Evolutionary conservation across 306 rosid species (phyloP).

Genomic region (Delonix regia): DNA sequence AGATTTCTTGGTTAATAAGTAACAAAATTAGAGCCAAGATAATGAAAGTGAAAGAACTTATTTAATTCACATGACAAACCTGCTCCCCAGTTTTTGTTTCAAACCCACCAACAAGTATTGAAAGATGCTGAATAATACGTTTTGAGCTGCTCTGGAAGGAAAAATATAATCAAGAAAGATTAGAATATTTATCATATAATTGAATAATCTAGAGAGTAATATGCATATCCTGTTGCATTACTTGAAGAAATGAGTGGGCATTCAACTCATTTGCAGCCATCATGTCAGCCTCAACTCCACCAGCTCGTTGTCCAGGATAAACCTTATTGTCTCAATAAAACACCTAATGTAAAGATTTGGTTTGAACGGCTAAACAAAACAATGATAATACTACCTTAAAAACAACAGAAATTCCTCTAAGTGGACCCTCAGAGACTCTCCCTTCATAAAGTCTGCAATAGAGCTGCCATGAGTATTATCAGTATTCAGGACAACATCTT

Average conservation of each 20-base stretch:
- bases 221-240: slow-evolving; percentile 38
- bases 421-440: slow-evolving; percentile 84
- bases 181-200: slow-evolving; percentile 10
- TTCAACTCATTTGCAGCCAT: slow-evolving; percentile 97
- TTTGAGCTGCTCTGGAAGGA: slow-evolving; percentile 62
- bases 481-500: slow-evolving; percentile 37
- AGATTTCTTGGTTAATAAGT: not conserved
- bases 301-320: slow-evolving; percentile 87
- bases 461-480: slow-evolving; percentile 64
- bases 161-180: slow-evolving; percentile 1
- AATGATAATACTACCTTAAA: slow-evolving; percentile 61
- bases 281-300: slow-evolving; percentile 88
- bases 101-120: slow-evolving; percentile 83
- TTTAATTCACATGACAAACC: slow-evolving; percentile 52
- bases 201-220: slow-evolving; percentile 17
- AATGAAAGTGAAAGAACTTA: slow-evolving; percentile 13
- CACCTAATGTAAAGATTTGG: not conserved
- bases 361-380: not conserved
- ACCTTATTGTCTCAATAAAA: slow-evolving; percentile 55
- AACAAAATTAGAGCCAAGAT: slow-evolving; percentile 23
- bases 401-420: slow-evolving; percentile 65
- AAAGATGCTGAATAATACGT: slow-evolving; percentile 63
- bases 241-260: slow-evolving; percentile 84
- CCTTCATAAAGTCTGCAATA: slow-evolving; percentile 92
- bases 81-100: slow-evolving; percentile 94